phyloP scores from a whole-genome alignment of 192 early-diverging fungal species.

The Funneliformis geosporum region DNA sequence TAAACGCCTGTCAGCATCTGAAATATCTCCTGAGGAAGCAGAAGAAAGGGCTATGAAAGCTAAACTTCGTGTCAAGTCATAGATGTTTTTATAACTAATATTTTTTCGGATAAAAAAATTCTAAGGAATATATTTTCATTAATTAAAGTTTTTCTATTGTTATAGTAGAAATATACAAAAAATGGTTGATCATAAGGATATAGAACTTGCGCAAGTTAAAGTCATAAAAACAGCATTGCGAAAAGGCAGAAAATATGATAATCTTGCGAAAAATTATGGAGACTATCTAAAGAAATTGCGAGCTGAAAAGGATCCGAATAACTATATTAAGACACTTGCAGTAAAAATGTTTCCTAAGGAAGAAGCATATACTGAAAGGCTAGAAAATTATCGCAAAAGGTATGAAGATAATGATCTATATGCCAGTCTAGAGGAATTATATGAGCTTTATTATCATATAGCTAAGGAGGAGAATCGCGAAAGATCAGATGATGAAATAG shows the following conservation, averaged over 20 bases:
- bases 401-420: constrained; percentile 1
- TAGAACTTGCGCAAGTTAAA: too few relatives aligned
- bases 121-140: constrained; percentile 7
- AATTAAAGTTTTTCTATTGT: constrained; percentile 7
- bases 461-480: too few relatives aligned
- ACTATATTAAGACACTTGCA: constrained; percentile 8
- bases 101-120: background rate
- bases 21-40: too few relatives aligned
- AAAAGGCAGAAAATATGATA: too few relatives aligned
- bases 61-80: background rate
- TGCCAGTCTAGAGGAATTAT: too few relatives aligned
- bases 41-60: background rate
- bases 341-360: constrained; percentile 1
- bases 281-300: background rate
- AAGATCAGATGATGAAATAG: too few relatives aligned
- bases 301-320: constrained; percentile 5
- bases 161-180: constrained; percentile 9
- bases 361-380: constrained; percentile 14
- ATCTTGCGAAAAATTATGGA: too few relatives aligned
- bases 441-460: too few relatives aligned
- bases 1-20: too few relatives aligned
- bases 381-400: constrained; percentile 1
- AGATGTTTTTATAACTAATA: constrained; percentile 9
- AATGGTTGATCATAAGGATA: too few relatives aligned
- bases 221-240: too few relatives aligned